Evolutionary conservation across 2,329 filamentous ascomycete species (phyloP).

Genomic region (Exophiala xenobiotica): DNA sequence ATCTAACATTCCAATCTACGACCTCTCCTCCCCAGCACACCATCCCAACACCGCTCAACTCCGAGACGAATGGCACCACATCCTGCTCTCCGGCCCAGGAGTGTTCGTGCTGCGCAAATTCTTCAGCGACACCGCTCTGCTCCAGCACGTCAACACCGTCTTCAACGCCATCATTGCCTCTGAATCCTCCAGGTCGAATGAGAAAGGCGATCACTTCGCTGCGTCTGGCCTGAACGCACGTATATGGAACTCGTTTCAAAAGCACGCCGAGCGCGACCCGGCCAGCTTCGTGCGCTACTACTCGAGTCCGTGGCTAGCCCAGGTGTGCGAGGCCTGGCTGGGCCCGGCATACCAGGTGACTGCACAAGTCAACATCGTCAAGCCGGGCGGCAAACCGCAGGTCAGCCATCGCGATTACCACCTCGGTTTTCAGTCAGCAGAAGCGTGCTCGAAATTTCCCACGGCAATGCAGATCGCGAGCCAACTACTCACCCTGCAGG

Average conservation of each 20-base stretch:
- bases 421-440: slow-evolving; percentile 59
- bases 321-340: slow-evolving; percentile 57
- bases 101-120: slow-evolving; percentile 59
- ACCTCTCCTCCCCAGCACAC: slow-evolving; percentile 36
- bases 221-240: slow-evolving; percentile 56
- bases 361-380: slow-evolving; percentile 63
- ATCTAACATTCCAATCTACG: slow-evolving; percentile 58
- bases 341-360: slow-evolving; percentile 62
- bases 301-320: slow-evolving; percentile 58
- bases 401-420: slow-evolving; percentile 63
- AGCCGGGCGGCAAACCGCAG: slow-evolving; percentile 59
- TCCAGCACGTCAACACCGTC: slow-evolving; percentile 50
- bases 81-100: slow-evolving; percentile 58
- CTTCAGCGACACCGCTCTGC: slow-evolving; percentile 43
- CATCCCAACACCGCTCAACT: slow-evolving; percentile 40
- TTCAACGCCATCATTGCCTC: slow-evolving; percentile 51
- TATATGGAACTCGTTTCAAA: slow-evolving; percentile 67
- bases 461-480: slow-evolving; percentile 54
- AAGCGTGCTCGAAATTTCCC: slow-evolving; percentile 50
- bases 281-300: slow-evolving; percentile 58
- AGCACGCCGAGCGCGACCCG: slow-evolving; percentile 56
- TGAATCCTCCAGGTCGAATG: slow-evolving; percentile 40
- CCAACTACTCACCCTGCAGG: slow-evolving; percentile 62
- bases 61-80: slow-evolving; percentile 62
- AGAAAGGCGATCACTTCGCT: slow-evolving; percentile 64